Evolutionary conservation across 1,284 basidiomycete species (phyloP).

Genomic region (Ganoderma leucocontextum): DNA sequence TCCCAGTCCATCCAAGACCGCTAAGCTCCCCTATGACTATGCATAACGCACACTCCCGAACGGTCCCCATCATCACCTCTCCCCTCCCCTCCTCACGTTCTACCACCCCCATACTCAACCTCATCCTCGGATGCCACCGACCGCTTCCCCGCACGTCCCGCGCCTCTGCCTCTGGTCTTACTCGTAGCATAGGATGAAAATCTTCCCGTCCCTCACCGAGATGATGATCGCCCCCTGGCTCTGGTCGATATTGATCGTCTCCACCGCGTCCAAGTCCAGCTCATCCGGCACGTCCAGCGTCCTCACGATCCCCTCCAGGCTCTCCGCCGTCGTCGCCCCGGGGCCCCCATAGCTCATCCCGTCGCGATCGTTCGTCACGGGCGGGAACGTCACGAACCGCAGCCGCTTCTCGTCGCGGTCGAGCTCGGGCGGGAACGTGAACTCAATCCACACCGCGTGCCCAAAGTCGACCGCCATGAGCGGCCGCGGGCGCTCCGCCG

Average conservation of each 20-base stretch:
- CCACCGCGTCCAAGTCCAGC: constrained; percentile 67
- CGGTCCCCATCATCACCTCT: not conserved
- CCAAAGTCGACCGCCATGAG: constrained; percentile 82
- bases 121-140: not conserved
- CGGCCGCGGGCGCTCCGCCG: constrained; percentile 65
- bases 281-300: constrained; percentile 71
- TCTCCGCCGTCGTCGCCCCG: constrained; percentile 28
- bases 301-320: constrained; percentile 56
- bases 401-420: constrained; percentile 55
- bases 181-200: constrained; percentile 77
- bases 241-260: constrained; percentile 82
- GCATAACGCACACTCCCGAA: not conserved
- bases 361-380: constrained; percentile 46
- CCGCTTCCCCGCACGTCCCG: too few species aligned
- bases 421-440: constrained; percentile 46
- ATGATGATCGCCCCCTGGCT: constrained; percentile 77
- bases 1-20: not conserved
- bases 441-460: constrained; percentile 79
- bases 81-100: not conserved
- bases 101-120: not conserved
- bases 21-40: not conserved
- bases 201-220: constrained; percentile 70
- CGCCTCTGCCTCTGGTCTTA: constrained; percentile 43
- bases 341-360: constrained; percentile 25
- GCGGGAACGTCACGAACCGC: constrained; percentile 74